phyloP scores from a whole-genome alignment of 768 basidiomycete species.

The Lactifluus piperatus region DNA sequence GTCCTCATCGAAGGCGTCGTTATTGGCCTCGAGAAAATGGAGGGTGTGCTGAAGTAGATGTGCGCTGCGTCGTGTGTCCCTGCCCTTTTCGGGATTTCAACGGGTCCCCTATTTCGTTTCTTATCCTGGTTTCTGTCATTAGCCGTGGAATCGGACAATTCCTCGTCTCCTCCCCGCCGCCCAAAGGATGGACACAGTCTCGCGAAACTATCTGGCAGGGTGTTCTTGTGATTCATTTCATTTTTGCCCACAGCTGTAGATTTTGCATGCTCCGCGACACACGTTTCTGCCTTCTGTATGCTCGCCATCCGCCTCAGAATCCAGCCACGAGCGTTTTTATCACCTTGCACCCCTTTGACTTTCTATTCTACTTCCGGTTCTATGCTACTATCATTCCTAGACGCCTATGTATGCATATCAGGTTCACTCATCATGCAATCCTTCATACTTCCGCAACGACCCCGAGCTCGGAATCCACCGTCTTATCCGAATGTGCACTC shows the following conservation, averaged over 20 bases:
- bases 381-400: constrained; percentile 3
- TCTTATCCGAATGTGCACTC: neutral
- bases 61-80: neutral
- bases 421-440: neutral
- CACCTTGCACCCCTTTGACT: neutral
- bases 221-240: neutral
- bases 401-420: neutral
- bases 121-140: neutral
- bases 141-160: neutral
- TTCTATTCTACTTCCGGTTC: neutral
- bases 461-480: neutral
- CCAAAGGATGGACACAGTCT: neutral
- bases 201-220: neutral
- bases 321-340: neutral
- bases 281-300: neutral
- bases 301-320: neutral
- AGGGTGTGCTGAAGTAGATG: constrained; percentile 32
- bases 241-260: neutral
- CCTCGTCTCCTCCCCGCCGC: neutral
- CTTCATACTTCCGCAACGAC: neutral
- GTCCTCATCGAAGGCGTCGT: constrained; percentile 55
- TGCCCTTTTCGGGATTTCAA: neutral
- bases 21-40: constrained; percentile 56
- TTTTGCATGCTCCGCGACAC: neutral
- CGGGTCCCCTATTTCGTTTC: neutral